Evolutionary conservation across 768 basidiomycete genomes (phyloP).

Genomic region (Collybiopsis luxurians): DNA sequence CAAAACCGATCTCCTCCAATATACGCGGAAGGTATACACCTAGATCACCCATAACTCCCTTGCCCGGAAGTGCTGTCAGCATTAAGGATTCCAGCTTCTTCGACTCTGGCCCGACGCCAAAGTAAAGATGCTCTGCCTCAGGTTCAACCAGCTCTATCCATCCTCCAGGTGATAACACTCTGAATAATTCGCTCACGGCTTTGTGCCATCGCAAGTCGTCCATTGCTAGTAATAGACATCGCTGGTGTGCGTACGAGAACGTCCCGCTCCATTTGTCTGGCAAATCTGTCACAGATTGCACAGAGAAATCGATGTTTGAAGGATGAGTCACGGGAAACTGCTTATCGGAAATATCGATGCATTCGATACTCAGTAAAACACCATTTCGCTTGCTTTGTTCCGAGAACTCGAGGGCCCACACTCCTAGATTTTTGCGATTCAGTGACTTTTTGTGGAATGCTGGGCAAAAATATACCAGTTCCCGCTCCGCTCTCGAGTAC

Average conservation of each 20-base stretch:
- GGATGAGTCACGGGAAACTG: background rate
- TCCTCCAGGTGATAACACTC: background rate
- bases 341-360: background rate
- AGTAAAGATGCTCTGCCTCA: background rate
- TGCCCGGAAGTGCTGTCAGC: background rate
- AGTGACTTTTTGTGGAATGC: background rate
- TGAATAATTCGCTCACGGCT: background rate
- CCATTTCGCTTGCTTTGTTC: background rate
- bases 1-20: background rate
- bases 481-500: conserved; percentile 1
- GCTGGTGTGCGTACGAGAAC: background rate
- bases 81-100: background rate
- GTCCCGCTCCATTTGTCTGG: background rate
- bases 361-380: background rate
- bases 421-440: no score
- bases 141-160: conserved; percentile 1
- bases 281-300: background rate
- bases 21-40: background rate
- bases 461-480: background rate
- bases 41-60: background rate
- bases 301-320: background rate
- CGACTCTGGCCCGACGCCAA: background rate
- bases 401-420: background rate
- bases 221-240: background rate
- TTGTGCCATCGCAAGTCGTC: background rate